These are phyloP conservation scores for Pontederia paniculata DNA, from an alignment of 176 grass and related monocot genomes.

Conservation along the genomic window DNA sequence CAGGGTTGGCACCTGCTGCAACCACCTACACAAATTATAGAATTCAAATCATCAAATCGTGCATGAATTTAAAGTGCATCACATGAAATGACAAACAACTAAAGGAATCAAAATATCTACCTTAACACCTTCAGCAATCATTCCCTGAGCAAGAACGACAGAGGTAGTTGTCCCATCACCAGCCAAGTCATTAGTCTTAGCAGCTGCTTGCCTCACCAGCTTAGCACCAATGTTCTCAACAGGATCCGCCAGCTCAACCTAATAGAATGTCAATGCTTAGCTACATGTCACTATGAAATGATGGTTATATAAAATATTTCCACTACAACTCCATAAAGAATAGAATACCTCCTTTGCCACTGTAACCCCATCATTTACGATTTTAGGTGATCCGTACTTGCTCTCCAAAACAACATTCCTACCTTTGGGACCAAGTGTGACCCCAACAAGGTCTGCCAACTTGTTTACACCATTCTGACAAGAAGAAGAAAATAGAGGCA, in stretches of 20 bases:
- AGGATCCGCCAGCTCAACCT: constrained; percentile 88
- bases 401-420: constrained; percentile 94
- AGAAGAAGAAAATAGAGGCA: not conserved
- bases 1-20: constrained; percentile 90
- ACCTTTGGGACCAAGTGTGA: constrained; percentile 84
- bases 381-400: constrained; percentile 91
- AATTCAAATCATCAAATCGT: not conserved
- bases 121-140: constrained; percentile 96
- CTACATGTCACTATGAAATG: no score
- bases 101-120: constrained; percentile 9
- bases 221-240: constrained; percentile 97
- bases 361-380: constrained; percentile 59
- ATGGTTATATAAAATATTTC: no score
- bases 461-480: constrained; percentile 57
- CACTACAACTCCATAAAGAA: not conserved
- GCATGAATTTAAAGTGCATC: not conserved
- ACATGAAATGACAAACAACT: not conserved
- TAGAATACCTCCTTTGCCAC: constrained; percentile 19
- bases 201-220: constrained; percentile 91
- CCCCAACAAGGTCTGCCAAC: constrained; percentile 64
- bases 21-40: constrained; percentile 45
- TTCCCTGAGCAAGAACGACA: constrained; percentile 88
- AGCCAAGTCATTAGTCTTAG: constrained; percentile 91
- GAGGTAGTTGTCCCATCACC: constrained; percentile 92
- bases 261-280: not conserved